Percentiles rank a stretch among this genome's conserved stretches.
Evolutionary conservation across 2,329 filamentous ascomycete species (phyloP).

Genomic region (Nemania abortiva): DNA sequence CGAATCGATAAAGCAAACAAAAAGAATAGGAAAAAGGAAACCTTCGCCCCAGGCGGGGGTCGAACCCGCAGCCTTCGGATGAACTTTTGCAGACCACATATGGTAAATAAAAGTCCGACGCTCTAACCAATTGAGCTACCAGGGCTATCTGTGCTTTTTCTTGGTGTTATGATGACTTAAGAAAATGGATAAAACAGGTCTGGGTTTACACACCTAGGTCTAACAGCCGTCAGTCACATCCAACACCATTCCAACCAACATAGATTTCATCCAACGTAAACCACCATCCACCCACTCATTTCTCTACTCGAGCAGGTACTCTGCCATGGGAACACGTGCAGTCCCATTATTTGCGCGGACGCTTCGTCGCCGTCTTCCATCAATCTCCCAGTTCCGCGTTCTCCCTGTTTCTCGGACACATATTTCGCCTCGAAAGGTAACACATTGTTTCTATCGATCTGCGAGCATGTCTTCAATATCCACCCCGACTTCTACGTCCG

Average conservation of each 20-base stretch:
- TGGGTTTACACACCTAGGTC: too few species aligned
- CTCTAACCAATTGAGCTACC: too few species aligned
- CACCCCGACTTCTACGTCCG: constrained; percentile 25
- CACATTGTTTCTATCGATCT: constrained; percentile 26
- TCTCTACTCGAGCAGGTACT: constrained; percentile 25
- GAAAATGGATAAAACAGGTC: too few species aligned
- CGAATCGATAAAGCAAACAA: background rate
- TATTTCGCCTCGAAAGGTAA: constrained; percentile 28
- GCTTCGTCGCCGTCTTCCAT: constrained; percentile 26
- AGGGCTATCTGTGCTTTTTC: too few species aligned
- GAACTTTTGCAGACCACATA: background rate
- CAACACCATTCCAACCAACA: too few species aligned
- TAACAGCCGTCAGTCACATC: too few species aligned
- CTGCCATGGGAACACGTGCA: constrained; percentile 25
- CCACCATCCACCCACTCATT: too few species aligned
- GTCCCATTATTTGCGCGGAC: constrained; percentile 29
- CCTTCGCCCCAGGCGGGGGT: constrained; percentile 48
- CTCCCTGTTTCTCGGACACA: constrained; percentile 26
- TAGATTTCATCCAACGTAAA: too few species aligned
- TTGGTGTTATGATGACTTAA: background rate
- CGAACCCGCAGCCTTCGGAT: constrained; percentile 52
- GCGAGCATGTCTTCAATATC: constrained; percentile 23
- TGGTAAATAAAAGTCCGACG: constrained; percentile 42
- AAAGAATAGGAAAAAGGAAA: constrained; percentile 12
- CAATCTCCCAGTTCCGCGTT: constrained; percentile 23